phyloP scores from a whole-genome alignment of 2,329 filamentous ascomycete species.

The Westerdykella sp. region DNA sequence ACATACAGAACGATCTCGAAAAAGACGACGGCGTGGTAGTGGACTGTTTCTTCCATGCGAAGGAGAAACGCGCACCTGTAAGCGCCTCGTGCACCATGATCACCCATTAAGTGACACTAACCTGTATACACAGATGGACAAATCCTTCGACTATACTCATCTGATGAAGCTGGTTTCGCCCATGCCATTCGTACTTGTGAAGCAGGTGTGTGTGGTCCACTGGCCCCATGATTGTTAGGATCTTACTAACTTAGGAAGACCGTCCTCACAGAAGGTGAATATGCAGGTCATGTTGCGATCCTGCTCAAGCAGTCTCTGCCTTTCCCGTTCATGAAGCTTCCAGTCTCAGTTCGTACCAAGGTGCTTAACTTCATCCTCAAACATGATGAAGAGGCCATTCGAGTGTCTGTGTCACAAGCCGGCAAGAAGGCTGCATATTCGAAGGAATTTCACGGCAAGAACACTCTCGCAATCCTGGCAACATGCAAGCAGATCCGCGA shows the following conservation, averaged over 20 bases:
- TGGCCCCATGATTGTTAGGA: neutral
- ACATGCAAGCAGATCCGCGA: conserved; percentile 29
- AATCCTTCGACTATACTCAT: conserved; percentile 18
- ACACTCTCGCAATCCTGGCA: conserved; percentile 26
- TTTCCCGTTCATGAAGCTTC: conserved; percentile 29
- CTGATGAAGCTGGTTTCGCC: conserved; percentile 25
- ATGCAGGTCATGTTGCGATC: conserved; percentile 30
- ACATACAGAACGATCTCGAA: conserved; percentile 4
- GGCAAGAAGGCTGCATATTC: conserved; percentile 19
- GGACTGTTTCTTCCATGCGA: conserved; percentile 3
- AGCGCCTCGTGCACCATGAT: neutral
- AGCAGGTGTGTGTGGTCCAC: conserved; percentile 20
- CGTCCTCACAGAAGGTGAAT: conserved; percentile 23
- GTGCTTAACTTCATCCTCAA: conserved; percentile 26
- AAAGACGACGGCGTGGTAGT: conserved; percentile 5
- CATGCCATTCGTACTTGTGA: conserved; percentile 26
- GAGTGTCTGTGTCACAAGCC: conserved; percentile 23
- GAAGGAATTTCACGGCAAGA: conserved; percentile 26
- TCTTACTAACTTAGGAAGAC: conserved; percentile 8
- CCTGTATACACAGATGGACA: conserved; percentile 5
- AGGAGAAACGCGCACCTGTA: conserved; percentile 2
- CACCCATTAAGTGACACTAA: no score
- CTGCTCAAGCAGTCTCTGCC: conserved; percentile 29
- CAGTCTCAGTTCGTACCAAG: conserved; percentile 18
- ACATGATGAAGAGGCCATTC: conserved; percentile 21